Base-by-base conservation (phyloP, 2,329 filamentous ascomycete species). In the Nannizzia gypsea region DNA sequence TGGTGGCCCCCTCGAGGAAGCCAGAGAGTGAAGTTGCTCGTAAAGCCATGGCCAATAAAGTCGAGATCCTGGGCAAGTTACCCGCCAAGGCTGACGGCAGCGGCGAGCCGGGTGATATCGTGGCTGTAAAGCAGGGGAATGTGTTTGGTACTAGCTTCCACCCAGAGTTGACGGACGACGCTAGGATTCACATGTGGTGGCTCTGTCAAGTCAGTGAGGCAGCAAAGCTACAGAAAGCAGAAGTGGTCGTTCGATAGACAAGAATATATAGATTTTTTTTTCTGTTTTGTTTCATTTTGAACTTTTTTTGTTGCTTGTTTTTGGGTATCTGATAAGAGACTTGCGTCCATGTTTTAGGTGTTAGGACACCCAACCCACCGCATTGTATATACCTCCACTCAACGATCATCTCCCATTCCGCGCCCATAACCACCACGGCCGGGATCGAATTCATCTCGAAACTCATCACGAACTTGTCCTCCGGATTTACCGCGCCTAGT, bases 401-500 rank as follows among this genome's bases (percentile, higher is more conserved):
- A 81, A 66, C 82, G 81, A 64, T 82, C 80, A 31, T 84, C 81
- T 65, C 85, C 83, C 62, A 90, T 80, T 60, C 89, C 89, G 64
- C 91, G 82, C 48, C 93, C 92, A 66, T 91, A 84, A 9, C 93
- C 93, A 66, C 93, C 93, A 67, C 93, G 83, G 15, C 93, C 93
- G 62, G 96, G 92, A 71, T 99, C 93, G 71, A 86, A 99, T 76
- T 99, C 93, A 73, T 96, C 90, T 52, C 93, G 84, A 75, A 97
- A 99, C 78, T 99, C 95, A 72, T 99, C 93, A 65, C 93, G 85
- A 63, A 99, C 93, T 76, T 99, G 93, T 3, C 93, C 93, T 61
- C 93, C 93, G 62, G 89, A 95, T 78, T 95, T 96, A 68, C 92
- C 92, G 58, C 92, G 85, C 63, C 82, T 79, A 64, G 34, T 34